Conservation (phyloP, 2,329 filamentous ascomycete species). For the Exophiala bonariae region DNA sequence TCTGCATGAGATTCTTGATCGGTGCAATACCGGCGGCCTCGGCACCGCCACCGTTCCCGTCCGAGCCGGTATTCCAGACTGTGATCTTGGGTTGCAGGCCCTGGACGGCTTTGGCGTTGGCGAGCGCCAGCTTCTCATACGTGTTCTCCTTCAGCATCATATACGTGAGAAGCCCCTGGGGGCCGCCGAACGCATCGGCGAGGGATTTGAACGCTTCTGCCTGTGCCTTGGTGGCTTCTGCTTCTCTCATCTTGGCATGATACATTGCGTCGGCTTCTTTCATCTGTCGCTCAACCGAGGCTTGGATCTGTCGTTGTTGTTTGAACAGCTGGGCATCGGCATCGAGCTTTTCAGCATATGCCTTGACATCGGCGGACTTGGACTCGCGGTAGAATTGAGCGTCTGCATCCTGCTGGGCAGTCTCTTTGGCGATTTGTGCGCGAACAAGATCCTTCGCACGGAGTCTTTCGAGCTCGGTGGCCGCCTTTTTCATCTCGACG, state of each 20-base stretch:
- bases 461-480: slow-evolving; percentile 77
- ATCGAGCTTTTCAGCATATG: slow-evolving; percentile 42
- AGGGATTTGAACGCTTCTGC: slow-evolving; percentile 77
- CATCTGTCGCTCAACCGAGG: slow-evolving; percentile 33
- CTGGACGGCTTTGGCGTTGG: slow-evolving; percentile 72
- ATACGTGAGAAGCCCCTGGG: slow-evolving; percentile 75
- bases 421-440: slow-evolving; percentile 57
- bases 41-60: slow-evolving; percentile 41
- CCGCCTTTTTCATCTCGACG: slow-evolving; percentile 74
- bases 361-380: slow-evolving; percentile 53
- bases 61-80: slow-evolving; percentile 76
- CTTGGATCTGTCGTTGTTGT: slow-evolving; percentile 26
- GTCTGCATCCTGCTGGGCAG: slow-evolving; percentile 46
- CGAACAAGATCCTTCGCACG: slow-evolving; percentile 77
- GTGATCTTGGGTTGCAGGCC: slow-evolving; percentile 87
- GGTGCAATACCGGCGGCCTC: slow-evolving; percentile 59
- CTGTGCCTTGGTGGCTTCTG: slow-evolving; percentile 74
- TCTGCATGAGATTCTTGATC: slow-evolving; percentile 81
- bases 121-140: slow-evolving; percentile 73
- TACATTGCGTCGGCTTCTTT: slow-evolving; percentile 62
- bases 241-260: slow-evolving; percentile 67
- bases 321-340: slow-evolving; percentile 38
- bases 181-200: slow-evolving; percentile 71
- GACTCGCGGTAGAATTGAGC: slow-evolving; percentile 51
- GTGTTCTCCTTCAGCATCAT: slow-evolving; percentile 84